A percentile compares a stretch with the other conserved stretches of the same genome.
Evolutionary conservation across 129 eudicot genomes (phyloP).

Genomic region (Chrysanthemum lavandulifolium): DNA sequence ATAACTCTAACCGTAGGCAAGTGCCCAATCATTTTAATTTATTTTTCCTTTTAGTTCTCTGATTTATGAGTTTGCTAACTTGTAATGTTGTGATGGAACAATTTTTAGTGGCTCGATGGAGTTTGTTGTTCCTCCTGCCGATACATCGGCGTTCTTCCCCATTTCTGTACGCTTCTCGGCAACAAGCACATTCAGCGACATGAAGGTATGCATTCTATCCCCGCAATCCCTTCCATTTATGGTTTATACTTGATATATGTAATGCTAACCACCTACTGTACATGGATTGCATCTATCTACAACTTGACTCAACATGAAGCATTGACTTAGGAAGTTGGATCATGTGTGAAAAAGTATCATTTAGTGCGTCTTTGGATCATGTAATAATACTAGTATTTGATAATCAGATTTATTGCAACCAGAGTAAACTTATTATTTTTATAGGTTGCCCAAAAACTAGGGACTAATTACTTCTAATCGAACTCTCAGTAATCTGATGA

Average conservation of each 20-base stretch:
- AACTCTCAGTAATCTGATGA: too few relatives aligned
- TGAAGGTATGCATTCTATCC: constrained; percentile 54
- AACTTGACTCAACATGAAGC: neutral
- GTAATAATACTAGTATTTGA: too few relatives aligned
- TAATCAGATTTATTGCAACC: too few relatives aligned
- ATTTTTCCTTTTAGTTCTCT: neutral
- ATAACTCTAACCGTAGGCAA: constrained; percentile 91
- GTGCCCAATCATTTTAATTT: constrained; percentile 9
- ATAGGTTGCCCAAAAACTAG: too few relatives aligned
- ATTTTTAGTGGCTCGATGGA: constrained; percentile 87
- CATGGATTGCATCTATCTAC: neutral
- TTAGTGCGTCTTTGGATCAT: neutral
- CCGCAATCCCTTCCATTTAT: neutral
- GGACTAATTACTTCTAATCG: too few relatives aligned
- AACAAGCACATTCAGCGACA: constrained; percentile 74
- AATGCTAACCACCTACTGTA: neutral
- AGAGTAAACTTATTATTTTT: too few relatives aligned
- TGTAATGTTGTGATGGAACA: constrained; percentile 19
- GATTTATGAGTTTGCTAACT: constrained; percentile 16
- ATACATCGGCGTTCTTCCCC: constrained; percentile 83
- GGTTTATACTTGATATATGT: neutral
- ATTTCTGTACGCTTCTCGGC: constrained; percentile 88
- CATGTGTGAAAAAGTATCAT: neutral
- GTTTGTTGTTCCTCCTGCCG: constrained; percentile 88
- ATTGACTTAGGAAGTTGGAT: neutral